Conservation (phyloP, 108 stramenopile species). For the Cyclotella kingstonii region DNA sequence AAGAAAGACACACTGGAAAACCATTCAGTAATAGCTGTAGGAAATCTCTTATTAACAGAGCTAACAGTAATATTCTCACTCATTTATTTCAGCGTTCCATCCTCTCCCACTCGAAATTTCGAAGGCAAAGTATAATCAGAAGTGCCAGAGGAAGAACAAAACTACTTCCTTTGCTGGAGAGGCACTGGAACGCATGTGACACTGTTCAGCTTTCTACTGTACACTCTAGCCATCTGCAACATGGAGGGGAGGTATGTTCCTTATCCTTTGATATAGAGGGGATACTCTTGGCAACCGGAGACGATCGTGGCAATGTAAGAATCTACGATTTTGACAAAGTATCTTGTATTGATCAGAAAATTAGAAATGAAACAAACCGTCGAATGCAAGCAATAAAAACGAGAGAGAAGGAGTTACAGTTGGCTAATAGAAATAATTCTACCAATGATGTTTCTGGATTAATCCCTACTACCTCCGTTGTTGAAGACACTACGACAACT, state of each 20-base stretch:
- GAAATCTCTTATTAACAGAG: too few species aligned
- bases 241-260: constrained; percentile 23
- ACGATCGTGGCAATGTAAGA: constrained; percentile 20
- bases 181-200: constrained; percentile 17
- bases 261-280: constrained; percentile 45
- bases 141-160: background rate
- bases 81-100: constrained; percentile 16
- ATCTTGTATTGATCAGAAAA: constrained; percentile 19
- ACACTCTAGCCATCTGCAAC: too few species aligned
- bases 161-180: constrained; percentile 2
- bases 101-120: background rate
- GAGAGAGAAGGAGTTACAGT: background rate
- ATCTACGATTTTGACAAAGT: constrained; percentile 54
- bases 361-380: constrained; percentile 21
- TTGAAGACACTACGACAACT: background rate
- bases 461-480: background rate
- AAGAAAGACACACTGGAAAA: too few species aligned
- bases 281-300: constrained; percentile 34
- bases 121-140: background rate
- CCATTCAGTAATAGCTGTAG: too few species aligned
- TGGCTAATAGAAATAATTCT: background rate
- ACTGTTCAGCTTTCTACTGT: constrained; percentile 13
- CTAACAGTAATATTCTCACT: constrained; percentile 17
- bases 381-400: background rate
- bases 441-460: background rate